Conservation (phyloP, 78 protist species). For the Tieghemostelium lacteum region DNA sequence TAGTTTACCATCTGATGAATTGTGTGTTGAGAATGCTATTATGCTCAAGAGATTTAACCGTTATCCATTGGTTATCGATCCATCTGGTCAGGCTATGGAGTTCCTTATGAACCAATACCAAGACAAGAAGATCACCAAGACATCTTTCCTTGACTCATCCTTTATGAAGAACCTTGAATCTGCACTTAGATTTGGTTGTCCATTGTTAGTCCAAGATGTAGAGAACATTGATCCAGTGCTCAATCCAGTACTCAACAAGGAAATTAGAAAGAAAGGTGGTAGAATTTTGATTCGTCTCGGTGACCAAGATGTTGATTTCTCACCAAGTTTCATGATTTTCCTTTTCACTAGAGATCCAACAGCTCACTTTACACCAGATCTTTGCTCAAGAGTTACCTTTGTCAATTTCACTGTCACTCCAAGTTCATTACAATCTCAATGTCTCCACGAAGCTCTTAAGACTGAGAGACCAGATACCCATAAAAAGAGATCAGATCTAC, state of each 20-base stretch:
- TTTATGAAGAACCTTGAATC: slow-evolving; percentile 93
- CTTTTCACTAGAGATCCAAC: slow-evolving; percentile 94
- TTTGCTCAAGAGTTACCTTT: slow-evolving; percentile 96
- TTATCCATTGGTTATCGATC: slow-evolving; percentile 99
- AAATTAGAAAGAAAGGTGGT: slow-evolving; percentile 92
- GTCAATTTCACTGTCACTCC: slow-evolving; percentile 97
- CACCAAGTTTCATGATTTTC: slow-evolving; percentile 96
- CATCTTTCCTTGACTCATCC: slow-evolving; percentile 89
- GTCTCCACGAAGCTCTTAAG: slow-evolving; percentile 79
- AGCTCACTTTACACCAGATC: slow-evolving; percentile 93
- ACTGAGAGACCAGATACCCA: slow-evolving; percentile 93
- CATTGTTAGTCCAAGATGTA: slow-evolving; percentile 97
- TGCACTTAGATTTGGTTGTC: slow-evolving; percentile 92
- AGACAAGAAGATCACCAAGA: slow-evolving; percentile 84
- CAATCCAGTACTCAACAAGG: slow-evolving; percentile 97
- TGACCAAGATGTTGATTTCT: slow-evolving; percentile 96
- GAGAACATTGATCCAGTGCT: slow-evolving; percentile 97
- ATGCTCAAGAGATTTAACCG: slow-evolving; percentile 95
- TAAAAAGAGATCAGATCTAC: slow-evolving; percentile 87
- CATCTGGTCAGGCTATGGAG: slow-evolving; percentile 95
- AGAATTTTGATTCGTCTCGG: slow-evolving; percentile 94
- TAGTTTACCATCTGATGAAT: slow-evolving; percentile 95
- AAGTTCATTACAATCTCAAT: slow-evolving; percentile 82
- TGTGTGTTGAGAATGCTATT: slow-evolving; percentile 97
- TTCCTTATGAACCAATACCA: slow-evolving; percentile 88